Evolutionary conservation across 768 basidiomycete genomes (phyloP).

Genomic region (Podaxis sp.): DNA sequence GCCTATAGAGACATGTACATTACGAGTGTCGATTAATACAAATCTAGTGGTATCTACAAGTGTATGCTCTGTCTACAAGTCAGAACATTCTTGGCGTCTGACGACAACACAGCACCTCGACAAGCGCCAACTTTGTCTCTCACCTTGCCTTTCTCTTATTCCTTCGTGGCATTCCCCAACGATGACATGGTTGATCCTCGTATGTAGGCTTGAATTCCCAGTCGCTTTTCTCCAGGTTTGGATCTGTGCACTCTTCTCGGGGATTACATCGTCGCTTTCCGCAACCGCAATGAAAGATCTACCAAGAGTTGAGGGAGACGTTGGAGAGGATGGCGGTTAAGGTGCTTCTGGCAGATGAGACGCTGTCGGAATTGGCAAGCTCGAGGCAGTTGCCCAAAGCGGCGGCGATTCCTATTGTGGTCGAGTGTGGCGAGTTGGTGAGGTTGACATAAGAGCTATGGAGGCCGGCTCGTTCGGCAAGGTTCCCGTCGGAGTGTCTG

Average conservation of each 20-base stretch:
- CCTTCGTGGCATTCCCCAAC: slow-evolving; percentile 36
- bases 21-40: neutral
- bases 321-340: slow-evolving; percentile 53
- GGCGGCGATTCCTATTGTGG: too few relatives aligned
- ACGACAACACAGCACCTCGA: neutral
- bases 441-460: neutral
- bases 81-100: neutral
- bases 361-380: too few relatives aligned
- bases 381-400: too few relatives aligned
- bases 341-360: slow-evolving; percentile 34
- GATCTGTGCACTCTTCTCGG: slow-evolving; percentile 53
- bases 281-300: slow-evolving; percentile 50
- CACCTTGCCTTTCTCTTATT: slow-evolving; percentile 18
- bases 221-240: slow-evolving; percentile 61
- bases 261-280: slow-evolving; percentile 22
- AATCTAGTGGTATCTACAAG: neutral
- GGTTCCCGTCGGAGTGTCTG: too few relatives aligned
- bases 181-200: slow-evolving; percentile 42
- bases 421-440: too few relatives aligned
- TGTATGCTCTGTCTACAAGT: neutral
- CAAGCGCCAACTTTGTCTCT: neutral
- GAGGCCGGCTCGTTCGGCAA: neutral
- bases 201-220: slow-evolving; percentile 56
- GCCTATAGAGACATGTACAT: neutral
- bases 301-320: slow-evolving; percentile 74